Evolutionary conservation across 2,329 filamentous ascomycete species (phyloP).

Genomic region (Apiospora marii): DNA sequence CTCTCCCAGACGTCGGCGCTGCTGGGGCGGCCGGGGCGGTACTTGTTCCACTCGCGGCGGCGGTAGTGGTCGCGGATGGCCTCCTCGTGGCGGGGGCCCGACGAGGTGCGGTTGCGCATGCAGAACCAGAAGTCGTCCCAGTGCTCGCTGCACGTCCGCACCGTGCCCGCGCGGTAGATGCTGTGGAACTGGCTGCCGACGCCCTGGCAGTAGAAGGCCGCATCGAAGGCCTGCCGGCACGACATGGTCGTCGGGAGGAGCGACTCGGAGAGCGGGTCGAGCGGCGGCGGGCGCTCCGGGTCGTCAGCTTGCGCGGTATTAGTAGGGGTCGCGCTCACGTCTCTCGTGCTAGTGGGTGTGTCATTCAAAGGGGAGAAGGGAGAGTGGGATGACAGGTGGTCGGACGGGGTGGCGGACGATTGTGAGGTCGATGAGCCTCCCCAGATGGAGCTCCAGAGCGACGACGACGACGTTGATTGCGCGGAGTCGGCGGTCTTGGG

Average conservation of each 20-base stretch:
- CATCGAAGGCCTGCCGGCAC: conserved; percentile 89
- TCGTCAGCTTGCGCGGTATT: conserved; percentile 26
- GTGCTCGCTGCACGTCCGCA: conserved; percentile 81
- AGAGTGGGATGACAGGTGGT: conserved; percentile 31
- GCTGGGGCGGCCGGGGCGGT: conserved; percentile 68
- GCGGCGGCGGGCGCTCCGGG: conserved; percentile 25
- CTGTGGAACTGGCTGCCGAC: conserved; percentile 91
- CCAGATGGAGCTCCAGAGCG: conserved; percentile 39
- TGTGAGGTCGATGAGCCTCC: conserved; percentile 39
- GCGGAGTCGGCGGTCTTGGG: conserved; percentile 21
- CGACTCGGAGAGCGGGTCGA: conserved; percentile 66
- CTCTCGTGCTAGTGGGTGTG: conserved; percentile 26
- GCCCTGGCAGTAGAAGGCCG: conserved; percentile 92
- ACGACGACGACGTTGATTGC: conserved; percentile 18
- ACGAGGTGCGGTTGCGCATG: conserved; percentile 79
- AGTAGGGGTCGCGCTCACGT: conserved; percentile 24
- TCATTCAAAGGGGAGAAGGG: conserved; percentile 43
- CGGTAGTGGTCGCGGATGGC: conserved; percentile 73
- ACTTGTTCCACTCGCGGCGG: conserved; percentile 69
- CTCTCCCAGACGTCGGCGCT: conserved; percentile 93
- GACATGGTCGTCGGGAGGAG: conserved; percentile 84
- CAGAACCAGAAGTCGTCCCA: conserved; percentile 99
- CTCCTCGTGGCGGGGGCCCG: conserved; percentile 65
- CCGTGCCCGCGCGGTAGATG: conserved; percentile 84
- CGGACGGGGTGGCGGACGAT: conserved; percentile 29